These are phyloP conservation scores for Ascocoryne sarcoides DNA, from an alignment of 2,329 filamentous ascomycete genomes.

Conservation along the genomic window DNA sequence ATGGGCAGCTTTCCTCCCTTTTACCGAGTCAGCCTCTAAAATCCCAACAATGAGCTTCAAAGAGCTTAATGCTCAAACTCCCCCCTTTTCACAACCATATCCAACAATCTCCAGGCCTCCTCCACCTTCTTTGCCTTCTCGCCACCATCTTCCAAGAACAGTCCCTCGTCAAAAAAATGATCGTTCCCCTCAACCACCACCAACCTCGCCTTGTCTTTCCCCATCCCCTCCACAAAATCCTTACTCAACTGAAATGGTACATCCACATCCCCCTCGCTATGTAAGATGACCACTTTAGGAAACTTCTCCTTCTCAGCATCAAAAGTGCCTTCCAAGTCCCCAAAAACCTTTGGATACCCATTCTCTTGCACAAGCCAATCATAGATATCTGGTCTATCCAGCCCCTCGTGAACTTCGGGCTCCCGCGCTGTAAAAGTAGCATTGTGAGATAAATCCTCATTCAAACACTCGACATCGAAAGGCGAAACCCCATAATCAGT, in stretches of 20 bases:
- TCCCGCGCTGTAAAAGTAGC: background rate
- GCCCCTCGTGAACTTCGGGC: background rate
- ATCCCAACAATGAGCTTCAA: too few species aligned
- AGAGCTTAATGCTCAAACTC: background rate
- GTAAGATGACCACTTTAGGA: background rate
- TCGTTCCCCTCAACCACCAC: background rate
- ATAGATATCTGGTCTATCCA: background rate
- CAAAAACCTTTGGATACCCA: background rate
- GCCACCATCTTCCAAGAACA: background rate
- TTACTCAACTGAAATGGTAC: background rate
- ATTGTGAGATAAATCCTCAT: background rate
- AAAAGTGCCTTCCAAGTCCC: background rate
- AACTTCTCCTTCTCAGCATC: background rate
- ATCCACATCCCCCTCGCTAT: background rate
- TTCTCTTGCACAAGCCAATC: background rate
- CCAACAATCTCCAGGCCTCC: background rate
- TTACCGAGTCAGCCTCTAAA: too few species aligned
- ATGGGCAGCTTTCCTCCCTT: too few species aligned
- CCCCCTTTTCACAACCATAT: background rate
- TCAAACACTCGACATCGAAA: background rate
- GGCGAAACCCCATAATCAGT: background rate
- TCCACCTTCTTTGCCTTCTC: background rate
- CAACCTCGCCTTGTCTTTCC: background rate
- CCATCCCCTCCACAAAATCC: background rate
- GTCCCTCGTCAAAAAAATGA: background rate